Base-by-base conservation (phyloP, 2,329 filamentous ascomycete genomes). In the Pseudocercospora crystallina region DNA sequence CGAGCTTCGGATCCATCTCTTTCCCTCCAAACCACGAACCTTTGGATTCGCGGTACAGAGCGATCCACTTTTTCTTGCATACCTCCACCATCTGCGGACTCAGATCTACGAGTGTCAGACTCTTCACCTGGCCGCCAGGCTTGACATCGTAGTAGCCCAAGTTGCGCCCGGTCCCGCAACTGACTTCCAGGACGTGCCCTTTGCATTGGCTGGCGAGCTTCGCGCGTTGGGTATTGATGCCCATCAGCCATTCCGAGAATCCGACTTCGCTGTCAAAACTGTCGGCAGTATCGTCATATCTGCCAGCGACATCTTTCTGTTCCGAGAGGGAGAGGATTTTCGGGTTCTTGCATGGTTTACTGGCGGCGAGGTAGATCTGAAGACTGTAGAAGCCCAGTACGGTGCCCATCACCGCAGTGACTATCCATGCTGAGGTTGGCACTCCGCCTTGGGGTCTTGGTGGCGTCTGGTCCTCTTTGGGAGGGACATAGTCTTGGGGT, bases 111-210 rank as follows among this genome's bases (percentile, higher is more conserved):
- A 78, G 61, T 10, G 74, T 77, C 47, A 78, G 61, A 5, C 74
- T 76, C 34, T 71, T 66, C 43, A 71, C 58, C n/a, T 55, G 48
- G 9, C 57, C 61, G 8, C 55, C 50, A 11, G 46, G 44, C 11
- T 53, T 54, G 3, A 53, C 48, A 29, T 69, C 59, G 38, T 75
- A 79, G 64, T 73, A 77, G 10, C 68, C 62, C 53, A 73, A 65
- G 52, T 78, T 78, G 55, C 76, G 66, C 12, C 75, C 76, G 0
- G 76, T 78, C 5, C 76, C 76, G 39, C 74, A 76, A 14, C 73
- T 72, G 11, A 73, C 73, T 61, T 79, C 76, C 32, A 78, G 59
- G 11, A 79, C 75, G 61, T 79, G 67, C 1, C 76, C 76, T 10
- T 59, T 62, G 49, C 72, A 76, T 58, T 67, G 65, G 32, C 60